A percentile compares a stretch with the other conserved stretches of the same genome.
phyloP scores from a whole-genome alignment of 371 early-diverging fungal species.

The Saksenaea vasiformis region DNA sequence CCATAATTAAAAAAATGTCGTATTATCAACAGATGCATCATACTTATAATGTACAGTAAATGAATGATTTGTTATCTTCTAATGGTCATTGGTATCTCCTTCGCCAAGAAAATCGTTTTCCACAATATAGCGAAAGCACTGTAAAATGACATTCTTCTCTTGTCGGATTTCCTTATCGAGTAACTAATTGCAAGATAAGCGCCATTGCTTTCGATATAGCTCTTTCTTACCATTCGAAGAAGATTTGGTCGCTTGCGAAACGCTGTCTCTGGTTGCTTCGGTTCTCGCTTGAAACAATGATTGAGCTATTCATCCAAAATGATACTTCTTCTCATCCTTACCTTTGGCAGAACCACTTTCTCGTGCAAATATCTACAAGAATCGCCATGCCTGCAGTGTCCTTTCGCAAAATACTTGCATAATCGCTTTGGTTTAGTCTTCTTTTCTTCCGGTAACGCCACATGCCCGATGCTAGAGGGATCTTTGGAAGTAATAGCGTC shows the following conservation, averaged over 20 bases:
- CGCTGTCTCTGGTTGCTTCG: conserved; percentile 20
- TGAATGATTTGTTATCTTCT: not conserved
- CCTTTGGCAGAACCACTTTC: conserved; percentile 21
- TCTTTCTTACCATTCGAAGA: conserved; percentile 40
- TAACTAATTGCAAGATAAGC: conserved; percentile 21
- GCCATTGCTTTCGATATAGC: not conserved
- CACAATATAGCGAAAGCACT: conserved; percentile 45
- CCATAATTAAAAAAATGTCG: not conserved
- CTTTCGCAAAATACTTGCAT: conserved; percentile 52
- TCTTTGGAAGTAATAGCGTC: conserved; percentile 61
- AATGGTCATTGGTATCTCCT: not conserved
- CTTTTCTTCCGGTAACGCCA: conserved; percentile 32
- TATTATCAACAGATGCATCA: not conserved
- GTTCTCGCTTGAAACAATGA: conserved; percentile 15
- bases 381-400: conserved; percentile 48
- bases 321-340: not conserved
- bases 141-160: conserved; percentile 55
- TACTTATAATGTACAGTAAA: too few species aligned
- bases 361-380: conserved; percentile 55
- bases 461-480: conserved; percentile 46
- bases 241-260: conserved; percentile 43
- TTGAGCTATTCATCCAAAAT: not conserved
- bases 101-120: conserved; percentile 29
- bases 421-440: conserved; percentile 15
- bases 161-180: conserved; percentile 54